These are phyloP conservation scores for Fragilaria crotonensis DNA, from an alignment of 108 stramenopile species.

Conservation along the genomic window DNA sequence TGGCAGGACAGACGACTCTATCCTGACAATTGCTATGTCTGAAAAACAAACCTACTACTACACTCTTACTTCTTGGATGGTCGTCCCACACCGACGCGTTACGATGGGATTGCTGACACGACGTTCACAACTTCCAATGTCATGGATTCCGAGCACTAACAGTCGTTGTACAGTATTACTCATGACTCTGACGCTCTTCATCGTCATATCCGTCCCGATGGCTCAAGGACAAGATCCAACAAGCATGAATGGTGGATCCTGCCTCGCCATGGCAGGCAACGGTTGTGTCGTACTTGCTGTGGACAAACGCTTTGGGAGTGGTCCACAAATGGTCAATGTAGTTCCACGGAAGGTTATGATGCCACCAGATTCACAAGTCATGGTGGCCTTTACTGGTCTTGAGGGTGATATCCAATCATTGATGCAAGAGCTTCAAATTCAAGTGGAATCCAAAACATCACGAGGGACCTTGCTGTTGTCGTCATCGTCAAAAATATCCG, in stretches of 20 bases:
- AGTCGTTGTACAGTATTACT: no score
- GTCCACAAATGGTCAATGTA: slow-evolving; percentile 54
- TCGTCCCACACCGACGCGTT: no score
- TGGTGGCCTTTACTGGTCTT: slow-evolving; percentile 73
- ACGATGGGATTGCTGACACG: no score
- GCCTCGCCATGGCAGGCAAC: slow-evolving; percentile 81
- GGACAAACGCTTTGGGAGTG: slow-evolving; percentile 76
- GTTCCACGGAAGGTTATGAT: slow-evolving; percentile 30
- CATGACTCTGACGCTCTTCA: no score
- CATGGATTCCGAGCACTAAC: no score
- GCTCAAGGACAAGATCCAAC: slow-evolving; percentile 47
- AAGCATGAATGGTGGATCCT: slow-evolving; percentile 69
- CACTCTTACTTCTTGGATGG: no score
- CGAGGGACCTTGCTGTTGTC: slow-evolving; percentile 26
- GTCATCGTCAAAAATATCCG: neutral
- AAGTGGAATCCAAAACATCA: slow-evolving; percentile 34
- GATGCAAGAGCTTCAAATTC: slow-evolving; percentile 38
- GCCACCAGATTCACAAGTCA: slow-evolving; percentile 13
- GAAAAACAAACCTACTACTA: no score
- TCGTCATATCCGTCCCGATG: no score
- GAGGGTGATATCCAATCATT: slow-evolving; percentile 76
- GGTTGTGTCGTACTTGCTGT: slow-evolving; percentile 74
- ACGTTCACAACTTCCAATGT: no score
- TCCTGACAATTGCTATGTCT: no score
- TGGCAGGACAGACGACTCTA: no score